These are phyloP conservation scores for Talaromyces trachyspermus DNA, from an alignment of 495 filamentous ascomycete species.

Conservation along the genomic window DNA sequence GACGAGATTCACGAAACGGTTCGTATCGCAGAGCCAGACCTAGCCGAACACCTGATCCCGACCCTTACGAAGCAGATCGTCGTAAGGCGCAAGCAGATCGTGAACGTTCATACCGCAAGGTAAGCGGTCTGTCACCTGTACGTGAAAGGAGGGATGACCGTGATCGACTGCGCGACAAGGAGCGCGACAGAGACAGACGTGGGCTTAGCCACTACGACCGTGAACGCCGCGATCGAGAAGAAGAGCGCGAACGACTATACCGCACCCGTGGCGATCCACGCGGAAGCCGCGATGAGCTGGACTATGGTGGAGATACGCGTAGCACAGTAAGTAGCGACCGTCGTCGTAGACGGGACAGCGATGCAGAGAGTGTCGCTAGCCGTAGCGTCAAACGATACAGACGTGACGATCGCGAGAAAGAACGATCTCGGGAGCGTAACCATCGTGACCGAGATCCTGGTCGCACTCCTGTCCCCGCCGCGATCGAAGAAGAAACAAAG, in stretches of 20 bases:
- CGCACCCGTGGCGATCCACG: slow-evolving; percentile 71
- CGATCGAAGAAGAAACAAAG: slow-evolving; percentile 30
- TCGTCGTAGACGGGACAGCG: slow-evolving; percentile 59
- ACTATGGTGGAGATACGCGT: slow-evolving; percentile 76
- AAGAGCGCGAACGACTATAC: slow-evolving; percentile 78
- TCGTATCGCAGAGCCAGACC: slow-evolving; percentile 48
- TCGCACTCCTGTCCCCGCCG: slow-evolving; percentile 41
- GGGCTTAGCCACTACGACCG: slow-evolving; percentile 51
- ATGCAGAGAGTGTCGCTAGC: slow-evolving; percentile 61
- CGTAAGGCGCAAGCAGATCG: slow-evolving; percentile 79
- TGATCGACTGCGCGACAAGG: slow-evolving; percentile 47
- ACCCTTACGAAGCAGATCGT: slow-evolving; percentile 83
- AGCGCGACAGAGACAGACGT: slow-evolving; percentile 44
- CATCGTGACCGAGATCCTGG: slow-evolving; percentile 53
- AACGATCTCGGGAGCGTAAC: slow-evolving; percentile 30
- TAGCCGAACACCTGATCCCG: slow-evolving; percentile 74
- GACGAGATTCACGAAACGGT: slow-evolving; percentile 48
- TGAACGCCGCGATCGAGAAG: slow-evolving; percentile 73
- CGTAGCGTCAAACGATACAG: slow-evolving; percentile 45
- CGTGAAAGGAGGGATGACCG: slow-evolving; percentile 49
- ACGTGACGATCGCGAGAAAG: slow-evolving; percentile 35
- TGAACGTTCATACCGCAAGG: slow-evolving; percentile 78
- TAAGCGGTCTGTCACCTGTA: slow-evolving; percentile 51
- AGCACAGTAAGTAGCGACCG: slow-evolving; percentile 53
- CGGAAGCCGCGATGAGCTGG: slow-evolving; percentile 69